Conservation (phyloP, 1,284 basidiomycete genomes). For the Trichosporon ovoides region DNA sequence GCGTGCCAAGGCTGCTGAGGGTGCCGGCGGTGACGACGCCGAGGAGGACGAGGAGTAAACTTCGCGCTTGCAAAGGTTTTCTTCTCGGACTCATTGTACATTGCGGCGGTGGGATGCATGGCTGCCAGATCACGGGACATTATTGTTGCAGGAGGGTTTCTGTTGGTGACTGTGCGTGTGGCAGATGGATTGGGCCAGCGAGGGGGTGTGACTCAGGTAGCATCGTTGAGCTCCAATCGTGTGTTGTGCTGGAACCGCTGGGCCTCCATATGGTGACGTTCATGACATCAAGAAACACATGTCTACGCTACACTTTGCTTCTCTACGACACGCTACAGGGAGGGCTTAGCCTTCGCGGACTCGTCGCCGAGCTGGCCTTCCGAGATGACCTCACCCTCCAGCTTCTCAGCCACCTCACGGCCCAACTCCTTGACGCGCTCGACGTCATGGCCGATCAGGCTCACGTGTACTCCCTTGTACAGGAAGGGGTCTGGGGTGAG, state of each 20-base stretch:
- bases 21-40: constrained; percentile 84
- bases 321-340: neutral
- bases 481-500: constrained; percentile 56
- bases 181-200: no score
- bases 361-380: constrained; percentile 48
- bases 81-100: constrained; percentile 18
- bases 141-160: neutral
- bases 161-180: no score
- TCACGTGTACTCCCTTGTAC: constrained; percentile 55
- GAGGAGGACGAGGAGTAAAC: constrained; percentile 63
- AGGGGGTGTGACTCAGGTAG: neutral
- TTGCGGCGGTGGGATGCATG: constrained; percentile 25
- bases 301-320: no score
- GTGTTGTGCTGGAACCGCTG: no score
- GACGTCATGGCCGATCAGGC: constrained; percentile 70
- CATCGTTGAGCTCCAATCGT: no score
- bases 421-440: constrained; percentile 56
- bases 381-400: constrained; percentile 52
- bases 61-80: constrained; percentile 1
- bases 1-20: constrained; percentile 88
- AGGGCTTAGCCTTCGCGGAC: constrained; percentile 18
- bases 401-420: constrained; percentile 55
- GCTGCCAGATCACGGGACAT: constrained; percentile 14
- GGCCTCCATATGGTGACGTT: no score
- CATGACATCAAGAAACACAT: no score